Evolutionary conservation across 208 protist species (phyloP).

Genomic region (Leishmania tarentolae): DNA sequence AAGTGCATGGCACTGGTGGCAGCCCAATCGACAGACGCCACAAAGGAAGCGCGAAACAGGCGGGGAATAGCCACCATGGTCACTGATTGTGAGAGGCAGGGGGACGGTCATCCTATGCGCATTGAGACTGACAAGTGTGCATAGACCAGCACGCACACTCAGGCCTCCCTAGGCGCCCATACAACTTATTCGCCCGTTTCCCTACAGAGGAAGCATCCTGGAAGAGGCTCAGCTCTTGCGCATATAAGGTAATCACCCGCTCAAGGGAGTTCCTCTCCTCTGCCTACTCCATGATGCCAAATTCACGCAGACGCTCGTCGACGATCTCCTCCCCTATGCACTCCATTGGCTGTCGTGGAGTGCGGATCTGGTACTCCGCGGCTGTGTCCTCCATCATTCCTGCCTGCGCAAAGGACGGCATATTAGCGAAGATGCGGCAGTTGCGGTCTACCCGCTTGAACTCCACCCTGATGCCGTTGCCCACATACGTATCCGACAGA

Average conservation of each 20-base stretch:
- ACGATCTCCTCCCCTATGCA: constrained; percentile 51
- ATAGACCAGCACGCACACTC: neutral
- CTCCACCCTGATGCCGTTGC: constrained; percentile 74
- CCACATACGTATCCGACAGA: constrained; percentile 65
- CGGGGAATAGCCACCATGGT: neutral
- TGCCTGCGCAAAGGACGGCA: constrained; percentile 61
- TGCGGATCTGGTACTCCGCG: constrained; percentile 78
- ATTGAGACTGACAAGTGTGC: neutral
- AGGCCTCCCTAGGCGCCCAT: neutral
- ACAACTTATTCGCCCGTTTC: neutral
- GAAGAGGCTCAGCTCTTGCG: neutral
- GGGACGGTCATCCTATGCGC: neutral
- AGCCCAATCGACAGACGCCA: neutral
- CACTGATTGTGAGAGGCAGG: neutral
- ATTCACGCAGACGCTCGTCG: constrained; percentile 73
- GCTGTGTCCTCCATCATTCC: constrained; percentile 55
- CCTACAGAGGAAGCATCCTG: neutral
- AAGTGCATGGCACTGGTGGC: neutral
- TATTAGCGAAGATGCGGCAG: constrained; percentile 79
- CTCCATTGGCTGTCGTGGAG: constrained; percentile 63
- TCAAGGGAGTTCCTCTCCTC: neutral
- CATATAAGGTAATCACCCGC: neutral
- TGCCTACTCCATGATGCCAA: constrained; percentile 48
- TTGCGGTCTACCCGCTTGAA: constrained; percentile 63
- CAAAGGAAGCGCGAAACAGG: neutral